Conservation (phyloP, 306 rosid genomes). For the Castanea sativa region DNA sequence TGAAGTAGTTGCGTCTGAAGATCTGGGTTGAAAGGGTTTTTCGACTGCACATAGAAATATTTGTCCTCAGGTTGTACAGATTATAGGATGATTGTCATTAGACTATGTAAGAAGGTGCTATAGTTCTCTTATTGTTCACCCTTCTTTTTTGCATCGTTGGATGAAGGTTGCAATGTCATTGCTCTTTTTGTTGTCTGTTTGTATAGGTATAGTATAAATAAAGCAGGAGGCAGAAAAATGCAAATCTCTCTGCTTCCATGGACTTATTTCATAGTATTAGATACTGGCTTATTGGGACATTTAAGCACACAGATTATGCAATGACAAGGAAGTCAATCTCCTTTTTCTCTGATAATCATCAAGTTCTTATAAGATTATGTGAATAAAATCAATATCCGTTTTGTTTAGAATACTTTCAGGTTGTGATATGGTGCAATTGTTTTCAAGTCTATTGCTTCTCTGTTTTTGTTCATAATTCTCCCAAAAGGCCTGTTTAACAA, state of each 20-base stretch:
- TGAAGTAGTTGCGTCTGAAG: constrained; percentile 29
- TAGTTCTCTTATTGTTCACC: constrained; percentile 21
- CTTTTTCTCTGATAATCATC: neutral
- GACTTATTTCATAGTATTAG: constrained; percentile 13
- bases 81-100: constrained; percentile 41
- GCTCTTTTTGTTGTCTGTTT: constrained; percentile 35
- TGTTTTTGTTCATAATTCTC: neutral
- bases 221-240: constrained; percentile 33
- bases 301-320: constrained; percentile 25
- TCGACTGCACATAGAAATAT: constrained; percentile 50
- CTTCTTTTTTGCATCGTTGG: constrained; percentile 7
- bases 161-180: constrained; percentile 41
- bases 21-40: constrained; percentile 32
- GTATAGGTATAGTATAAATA: constrained; percentile 47
- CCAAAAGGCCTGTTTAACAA: no score
- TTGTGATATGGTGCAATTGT: neutral
- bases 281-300: constrained; percentile 18
- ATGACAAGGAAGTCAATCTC: constrained; percentile 29
- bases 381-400: neutral
- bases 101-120: constrained; percentile 34
- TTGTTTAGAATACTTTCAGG: neutral
- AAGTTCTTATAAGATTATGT: neutral
- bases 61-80: constrained; percentile 61
- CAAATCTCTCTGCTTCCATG: constrained; percentile 25
- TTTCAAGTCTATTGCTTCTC: neutral